Base-by-base conservation (phyloP, 352 stramenopile species). In the Globisporangium mamillatum region DNA sequence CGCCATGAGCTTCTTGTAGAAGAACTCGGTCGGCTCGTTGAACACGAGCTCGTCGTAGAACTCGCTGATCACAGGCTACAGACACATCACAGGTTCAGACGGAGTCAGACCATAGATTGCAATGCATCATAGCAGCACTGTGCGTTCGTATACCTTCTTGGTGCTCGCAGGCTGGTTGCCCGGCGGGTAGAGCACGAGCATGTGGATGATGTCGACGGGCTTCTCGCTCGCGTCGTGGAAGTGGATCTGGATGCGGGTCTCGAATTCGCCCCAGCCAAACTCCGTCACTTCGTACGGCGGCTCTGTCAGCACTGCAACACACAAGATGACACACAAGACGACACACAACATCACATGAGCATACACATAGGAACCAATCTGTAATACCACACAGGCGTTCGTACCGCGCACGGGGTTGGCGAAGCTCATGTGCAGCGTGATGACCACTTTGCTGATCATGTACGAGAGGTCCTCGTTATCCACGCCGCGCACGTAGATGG, bases 1-100 rank as follows among this genome's bases (percentile, higher is more conserved):
- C 63, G 75, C 78, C 75, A 96, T 88, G 32, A 99, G 75, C 66
- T 96, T 89, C 72, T 97, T 91, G 85, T 98, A 98, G 75, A 99
- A 99, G 58, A 91, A 92, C 76, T 98, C 93, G 38, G 86, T 96
- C 53, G 97, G 97, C 82, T 99, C 93, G 27, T 97, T 98, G 78
- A 99, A 99, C n/a, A 99, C 95, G 4, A 99, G 89, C 76, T 99
- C 97, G 73, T 99, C 96, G 82, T 99, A 99, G 64, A 93, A 96
- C 79, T 99, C 97, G 38, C 87, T 89, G 29, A 99, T 85, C 16
- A 99, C 96, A 1, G 95, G 94, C 84, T 97, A 67, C n/a, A 46
- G 60, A 18, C 54, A 16, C 56, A 48, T 63, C n/a, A 48, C 16
- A 60, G 44, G 6, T 14, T 50, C 41, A n/a, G 9, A 63, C 6